Evolutionary conservation across 495 filamentous ascomycete species (phyloP).

Genomic region (Lasiosphaeriaceae sp.): DNA sequence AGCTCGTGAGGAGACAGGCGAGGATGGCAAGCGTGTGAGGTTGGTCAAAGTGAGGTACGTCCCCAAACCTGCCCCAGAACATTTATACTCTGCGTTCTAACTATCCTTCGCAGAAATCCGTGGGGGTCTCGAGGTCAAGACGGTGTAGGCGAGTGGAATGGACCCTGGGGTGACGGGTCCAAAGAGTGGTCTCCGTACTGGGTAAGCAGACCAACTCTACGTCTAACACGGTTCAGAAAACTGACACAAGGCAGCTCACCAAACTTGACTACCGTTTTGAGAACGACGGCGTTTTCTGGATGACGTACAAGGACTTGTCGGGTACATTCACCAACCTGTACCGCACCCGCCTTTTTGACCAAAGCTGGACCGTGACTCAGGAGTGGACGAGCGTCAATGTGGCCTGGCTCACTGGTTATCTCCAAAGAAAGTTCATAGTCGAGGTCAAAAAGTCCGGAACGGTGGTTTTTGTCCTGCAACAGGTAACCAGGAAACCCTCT

Average conservation of each 20-base stretch:
- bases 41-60: constrained; percentile 56
- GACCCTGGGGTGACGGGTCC: constrained; percentile 61
- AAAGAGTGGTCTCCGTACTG: constrained; percentile 73
- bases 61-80: not conserved
- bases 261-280: constrained; percentile 65
- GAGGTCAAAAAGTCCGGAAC: constrained; percentile 53
- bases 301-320: constrained; percentile 53
- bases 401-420: constrained; percentile 70
- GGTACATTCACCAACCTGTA: constrained; percentile 66
- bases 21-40: constrained; percentile 32
- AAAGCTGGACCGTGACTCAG: constrained; percentile 59
- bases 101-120: constrained; percentile 46
- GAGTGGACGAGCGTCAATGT: constrained; percentile 69
- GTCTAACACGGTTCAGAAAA: not conserved
- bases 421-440: constrained; percentile 61
- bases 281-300: constrained; percentile 58
- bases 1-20: constrained; percentile 58
- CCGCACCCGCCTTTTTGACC: constrained; percentile 68
- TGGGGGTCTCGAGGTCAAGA: constrained; percentile 48
- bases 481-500: constrained; percentile 25
- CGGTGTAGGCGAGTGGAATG: constrained; percentile 57
- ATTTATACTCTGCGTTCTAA: not conserved
- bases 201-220: constrained; percentile 17
- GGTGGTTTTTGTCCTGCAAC: constrained; percentile 63
- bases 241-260: constrained; percentile 39